Base-by-base conservation (phyloP, 2,329 filamentous ascomycete genomes). In the Dactylellina leptospora region DNA sequence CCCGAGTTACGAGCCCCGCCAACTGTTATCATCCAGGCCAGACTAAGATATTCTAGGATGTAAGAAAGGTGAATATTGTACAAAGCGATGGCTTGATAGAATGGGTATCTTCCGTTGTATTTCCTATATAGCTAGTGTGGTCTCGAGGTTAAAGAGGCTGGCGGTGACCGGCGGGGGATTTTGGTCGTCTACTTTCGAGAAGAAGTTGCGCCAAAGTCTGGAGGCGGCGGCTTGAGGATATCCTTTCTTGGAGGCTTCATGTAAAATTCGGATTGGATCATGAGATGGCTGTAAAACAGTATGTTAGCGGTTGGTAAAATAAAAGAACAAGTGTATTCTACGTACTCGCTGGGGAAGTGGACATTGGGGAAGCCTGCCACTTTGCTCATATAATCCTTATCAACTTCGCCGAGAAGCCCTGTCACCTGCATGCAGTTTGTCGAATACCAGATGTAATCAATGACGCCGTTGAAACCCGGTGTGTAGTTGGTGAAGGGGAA, bases 401-500 rank as follows among this genome's bases (percentile, higher is more conserved):
- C 93, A 1, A 96, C 91, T 44, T 93, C 90, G 27, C 93, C 93
- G 2, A 97, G 87, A 58, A 97, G 81, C 58, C 90, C 90, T 16
- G 91, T 88, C 22, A 96, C 90, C 78, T 95, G 90, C 45, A 97
- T 83, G 20, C 90, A 88, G 80, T 95, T 96, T 66, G 92, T 93
- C 63, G 92, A 93, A 81, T 96, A 99, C 92, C 93, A 97, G 77
- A 99, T 92, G 80, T 97, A 97, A 79, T 99, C 95, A 75, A 99
- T 90, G 64, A 96, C 91, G 74, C 92, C 93, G 55, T 87, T 86
- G 81, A 97, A 99, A n/a, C 88, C 87, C 0, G 95, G 93, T 11
- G 92, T 96, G 81, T 97, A 99, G 81, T 99, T 99, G 48, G 95
- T 99, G 80, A 96, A 99, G 3, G 88, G 87, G 76, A 97, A 82